These are phyloP conservation scores for Plasmodium falciparum DNA, from an alignment of 169 alveolate species.

Conservation along the genomic window DNA sequence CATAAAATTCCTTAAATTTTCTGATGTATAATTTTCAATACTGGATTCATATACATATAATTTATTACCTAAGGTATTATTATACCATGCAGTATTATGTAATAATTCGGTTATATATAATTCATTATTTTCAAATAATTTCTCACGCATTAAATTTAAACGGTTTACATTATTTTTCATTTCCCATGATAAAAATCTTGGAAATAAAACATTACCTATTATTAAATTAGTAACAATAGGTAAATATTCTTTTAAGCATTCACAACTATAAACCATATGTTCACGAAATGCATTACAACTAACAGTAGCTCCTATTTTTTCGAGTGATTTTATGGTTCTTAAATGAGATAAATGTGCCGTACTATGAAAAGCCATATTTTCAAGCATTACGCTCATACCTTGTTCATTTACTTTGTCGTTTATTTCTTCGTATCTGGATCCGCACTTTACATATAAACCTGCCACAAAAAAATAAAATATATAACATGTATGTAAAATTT, in stretches of 20 bases:
- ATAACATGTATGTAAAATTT: not conserved
- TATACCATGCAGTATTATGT: constrained; percentile 91
- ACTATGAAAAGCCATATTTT: constrained; percentile 89
- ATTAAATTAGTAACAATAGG: constrained; percentile 88
- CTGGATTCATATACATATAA: constrained; percentile 82
- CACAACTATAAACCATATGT: constrained; percentile 87
- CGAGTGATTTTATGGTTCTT: constrained; percentile 90
- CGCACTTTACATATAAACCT: constrained; percentile 89
- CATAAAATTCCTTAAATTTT: constrained; percentile 87
- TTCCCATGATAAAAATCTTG: constrained; percentile 91
- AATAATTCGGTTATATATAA: constrained; percentile 87
- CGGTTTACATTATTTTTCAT: constrained; percentile 84
- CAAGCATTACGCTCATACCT: constrained; percentile 91
- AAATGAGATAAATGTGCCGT: constrained; percentile 92
- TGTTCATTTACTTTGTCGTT: constrained; percentile 77
- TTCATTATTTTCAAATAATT: constrained; percentile 84
- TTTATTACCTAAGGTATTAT: constrained; percentile 90
- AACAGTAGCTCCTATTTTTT: constrained; percentile 90
- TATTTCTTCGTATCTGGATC: constrained; percentile 87
- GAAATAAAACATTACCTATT: constrained; percentile 91
- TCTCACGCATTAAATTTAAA: constrained; percentile 77
- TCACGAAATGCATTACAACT: constrained; percentile 85
- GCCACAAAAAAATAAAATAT: constrained; percentile 3
- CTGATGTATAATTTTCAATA: constrained; percentile 85
- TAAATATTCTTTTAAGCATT: constrained; percentile 87